phyloP scores from a whole-genome alignment of 768 basidiomycete species.

The Pulveroboletus sp. region DNA sequence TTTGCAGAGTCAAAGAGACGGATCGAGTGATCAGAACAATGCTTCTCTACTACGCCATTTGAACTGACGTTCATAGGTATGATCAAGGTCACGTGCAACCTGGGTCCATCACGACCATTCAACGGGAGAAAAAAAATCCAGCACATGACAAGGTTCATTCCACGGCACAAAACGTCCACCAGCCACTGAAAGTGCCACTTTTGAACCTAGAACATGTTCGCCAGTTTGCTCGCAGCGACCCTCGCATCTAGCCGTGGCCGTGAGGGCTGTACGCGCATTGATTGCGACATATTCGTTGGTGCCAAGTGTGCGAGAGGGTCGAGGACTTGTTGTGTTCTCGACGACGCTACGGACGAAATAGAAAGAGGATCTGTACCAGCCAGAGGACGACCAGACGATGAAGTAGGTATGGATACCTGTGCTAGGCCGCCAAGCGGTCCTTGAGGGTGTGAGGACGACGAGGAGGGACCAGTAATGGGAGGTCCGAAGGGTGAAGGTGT shows the following conservation, averaged over 20 bases:
- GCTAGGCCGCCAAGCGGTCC: conserved; percentile 12
- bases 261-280: conserved; percentile 68
- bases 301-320: conserved; percentile 64
- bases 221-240: conserved; percentile 84
- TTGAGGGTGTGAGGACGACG: conserved; percentile 28
- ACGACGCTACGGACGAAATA: conserved; percentile 1
- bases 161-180: conserved; percentile 3
- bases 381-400: conserved; percentile 18
- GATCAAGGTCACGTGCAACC: not conserved
- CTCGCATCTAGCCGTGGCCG: conserved; percentile 76
- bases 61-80: not conserved
- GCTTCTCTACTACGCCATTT: not conserved
- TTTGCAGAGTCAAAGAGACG: no score
- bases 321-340: conserved; percentile 30
- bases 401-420: conserved; percentile 5
- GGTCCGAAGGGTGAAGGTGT: conserved; percentile 35
- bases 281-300: conserved; percentile 64
- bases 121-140: conserved; percentile 11
- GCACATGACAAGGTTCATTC: conserved; percentile 15
- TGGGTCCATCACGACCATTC: not conserved
- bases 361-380: conserved; percentile 12
- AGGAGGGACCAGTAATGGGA: conserved; percentile 33
- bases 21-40: not conserved
- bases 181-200: not conserved
- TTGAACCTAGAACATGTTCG: conserved; percentile 71